Percentiles rank a stretch among this genome's conserved stretches.
Evolutionary conservation across 805 yeast genomes (phyloP).

Genomic region (Clavispora fructus): DNA sequence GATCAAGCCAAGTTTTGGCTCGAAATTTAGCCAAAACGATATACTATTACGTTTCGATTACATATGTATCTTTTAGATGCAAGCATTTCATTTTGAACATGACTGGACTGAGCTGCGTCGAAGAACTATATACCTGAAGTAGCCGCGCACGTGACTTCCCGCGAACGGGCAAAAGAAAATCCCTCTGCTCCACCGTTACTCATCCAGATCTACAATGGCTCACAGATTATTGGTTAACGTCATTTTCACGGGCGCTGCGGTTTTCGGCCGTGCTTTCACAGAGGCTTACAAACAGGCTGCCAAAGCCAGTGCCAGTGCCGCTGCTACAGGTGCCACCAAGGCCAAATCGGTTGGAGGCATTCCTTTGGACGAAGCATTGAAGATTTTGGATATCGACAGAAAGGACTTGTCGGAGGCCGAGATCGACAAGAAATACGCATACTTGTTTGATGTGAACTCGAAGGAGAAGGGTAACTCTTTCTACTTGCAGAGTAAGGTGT

Average conservation of each 20-base stretch:
- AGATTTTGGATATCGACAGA: conserved; percentile 76
- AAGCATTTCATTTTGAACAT: too few relatives aligned
- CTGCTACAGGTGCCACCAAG: conserved; percentile 27
- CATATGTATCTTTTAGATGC: too few relatives aligned
- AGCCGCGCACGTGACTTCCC: not conserved
- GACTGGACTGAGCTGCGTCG: not conserved
- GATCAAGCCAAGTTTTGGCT: not conserved
- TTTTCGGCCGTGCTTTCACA: conserved; percentile 92
- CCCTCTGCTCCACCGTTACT: not conserved
- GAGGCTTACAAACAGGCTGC: conserved; percentile 97
- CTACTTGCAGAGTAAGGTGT: conserved; percentile 88
- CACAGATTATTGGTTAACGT: conserved; percentile 88
- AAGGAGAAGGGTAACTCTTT: conserved; percentile 96
- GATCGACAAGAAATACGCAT: conserved; percentile 66
- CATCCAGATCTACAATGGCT: conserved; percentile 47
- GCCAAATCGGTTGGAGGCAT: conserved; percentile 70
- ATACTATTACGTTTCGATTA: too few relatives aligned
- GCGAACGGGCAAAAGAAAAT: not conserved
- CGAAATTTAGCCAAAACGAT: not conserved
- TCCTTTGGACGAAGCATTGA: conserved; percentile 82
- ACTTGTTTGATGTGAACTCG: conserved; percentile 81
- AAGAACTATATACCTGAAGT: not conserved
- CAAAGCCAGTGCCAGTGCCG: conserved; percentile 72
- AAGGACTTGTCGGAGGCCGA: conserved; percentile 50
- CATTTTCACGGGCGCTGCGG: conserved; percentile 89